Evolutionary conservation across 805 yeast species (phyloP).

Genomic region (Starmera quercuum): DNA sequence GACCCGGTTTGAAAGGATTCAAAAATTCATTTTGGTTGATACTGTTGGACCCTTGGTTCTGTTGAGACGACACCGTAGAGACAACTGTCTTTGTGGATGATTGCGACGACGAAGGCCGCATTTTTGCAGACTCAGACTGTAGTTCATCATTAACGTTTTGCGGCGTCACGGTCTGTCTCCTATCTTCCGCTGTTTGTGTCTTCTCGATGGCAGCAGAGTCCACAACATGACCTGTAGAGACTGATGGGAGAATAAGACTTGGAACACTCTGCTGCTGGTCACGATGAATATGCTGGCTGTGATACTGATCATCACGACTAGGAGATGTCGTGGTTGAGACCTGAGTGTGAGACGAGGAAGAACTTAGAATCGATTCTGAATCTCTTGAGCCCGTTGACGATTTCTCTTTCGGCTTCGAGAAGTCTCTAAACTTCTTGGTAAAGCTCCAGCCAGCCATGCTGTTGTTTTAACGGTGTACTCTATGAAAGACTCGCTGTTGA

Average conservation of each 20-base stretch:
- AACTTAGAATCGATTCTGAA: background rate
- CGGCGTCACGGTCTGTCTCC: constrained; percentile 1
- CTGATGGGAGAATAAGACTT: constrained; percentile 1
- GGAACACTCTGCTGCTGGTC: constrained; percentile 1
- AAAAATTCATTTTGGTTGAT: constrained; percentile 5
- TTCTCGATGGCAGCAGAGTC: background rate
- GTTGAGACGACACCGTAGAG: background rate
- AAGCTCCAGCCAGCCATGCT: too few species aligned
- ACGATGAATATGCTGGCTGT: constrained; percentile 7
- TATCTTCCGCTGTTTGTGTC: background rate
- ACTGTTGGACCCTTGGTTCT: background rate
- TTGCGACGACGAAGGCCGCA: background rate
- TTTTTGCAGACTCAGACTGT: background rate
- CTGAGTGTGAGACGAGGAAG: background rate
- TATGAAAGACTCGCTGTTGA: too few species aligned
- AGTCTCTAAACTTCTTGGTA: background rate
- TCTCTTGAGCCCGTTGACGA: background rate
- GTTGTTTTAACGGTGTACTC: too few species aligned
- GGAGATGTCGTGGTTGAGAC: background rate
- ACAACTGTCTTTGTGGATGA: constrained; percentile 2
- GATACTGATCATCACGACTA: background rate
- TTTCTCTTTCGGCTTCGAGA: background rate
- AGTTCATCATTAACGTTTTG: background rate
- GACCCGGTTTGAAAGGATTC: constrained; percentile 47
- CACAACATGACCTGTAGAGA: background rate